Base-by-base conservation (phyloP, 164 flowering plant genomes). In the Buxus sempervirens region DNA sequence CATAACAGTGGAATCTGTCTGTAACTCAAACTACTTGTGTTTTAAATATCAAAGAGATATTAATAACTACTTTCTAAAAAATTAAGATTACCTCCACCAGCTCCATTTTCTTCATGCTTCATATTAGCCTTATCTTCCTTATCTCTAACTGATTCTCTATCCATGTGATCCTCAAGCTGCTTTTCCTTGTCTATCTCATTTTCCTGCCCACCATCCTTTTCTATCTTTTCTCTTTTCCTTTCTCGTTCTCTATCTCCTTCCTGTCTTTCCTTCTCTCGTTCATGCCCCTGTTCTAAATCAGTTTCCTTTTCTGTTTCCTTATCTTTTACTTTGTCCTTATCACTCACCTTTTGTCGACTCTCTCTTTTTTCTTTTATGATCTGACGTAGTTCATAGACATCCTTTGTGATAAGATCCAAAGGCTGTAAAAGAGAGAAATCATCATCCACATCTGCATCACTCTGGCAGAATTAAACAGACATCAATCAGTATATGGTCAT, bases 351-450 rank as follows among this genome's bases (percentile, higher is more conserved):
- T 23, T 72, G 85, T 58, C 77, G 62, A 75, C 53, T 82, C 68
- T 82, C 88, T 78, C 81, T 90, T 75, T 79, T 92, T 62, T 90
- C 97, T 81, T 76, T 89, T 71, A 95, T 78, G 13, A 95, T 85
- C 71, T 82, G 85, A 45, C 78, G 82, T 57, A 95, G 69, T 77
- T 95, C 91, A 77, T 73, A 49, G 20, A 88, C 90, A 85, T 92
- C 86, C 73, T 92, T 95, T 42, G 99, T 90, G 23, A 95, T 92
- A 65, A 95, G 89, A 82, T 95, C 99, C 81, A 92, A 65, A 10
- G 99, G 97, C 78, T 92, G 91, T 54, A 95, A 73, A 66, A 92
- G 88, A 53, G 93, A 85, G 77, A 95, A 95, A 73, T 92, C 99
- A 60, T 92, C 97, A 72, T 95, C 99, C 69, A 78, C 75, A 69